Evolutionary conservation across 805 yeast genomes (phyloP), one percentile per base, ranked within the genome.

Genomic region (Candida taoyuanica): DNA sequence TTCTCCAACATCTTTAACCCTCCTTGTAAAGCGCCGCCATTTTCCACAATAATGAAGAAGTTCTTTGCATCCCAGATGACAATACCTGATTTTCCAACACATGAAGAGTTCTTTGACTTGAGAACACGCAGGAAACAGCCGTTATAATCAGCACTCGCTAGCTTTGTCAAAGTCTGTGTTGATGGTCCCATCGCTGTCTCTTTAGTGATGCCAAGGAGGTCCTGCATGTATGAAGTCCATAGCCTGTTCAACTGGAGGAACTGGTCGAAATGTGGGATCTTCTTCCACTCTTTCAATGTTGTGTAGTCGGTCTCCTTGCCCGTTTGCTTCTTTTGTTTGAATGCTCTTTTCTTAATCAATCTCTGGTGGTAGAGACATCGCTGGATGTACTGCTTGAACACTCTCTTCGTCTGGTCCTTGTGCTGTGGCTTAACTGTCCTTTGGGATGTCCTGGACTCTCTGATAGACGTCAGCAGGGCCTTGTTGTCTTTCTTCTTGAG

Each of bases 21-120:
- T 19, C 91, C 93, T 4, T 79, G 65, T 9, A 58, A 39, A 31
- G 26, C 19, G 9, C 16, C 33, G 17, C 39, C 47, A 16, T 56
- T 55, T 1, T 78, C 71, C 11, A 79, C 78, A 33, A 87, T 52
- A 3, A 85, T 70, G 53, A 85, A 81, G 43, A 74, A 72, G 47
- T 78, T 76, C 56, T 83, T 87, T 7, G 91, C 73, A 55, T 88
- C 97, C 83, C 93, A 85, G 2, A 85, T 63, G 2, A 88, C 85
- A 5, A 88, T 83, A 0, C 97, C 97, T 27, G 65, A 48, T 23
- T 70, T 50, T 0, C 93, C 94, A 7, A 81, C 67, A 39, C 74
- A 53, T 34, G 75, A 71, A 5, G 68, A 63, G 50, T 81, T 82
- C 16, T 63, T 60, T n/a, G 85, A 68, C 33, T 75, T 71, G 3